Base-by-base conservation (phyloP, 2,329 filamentous ascomycete genomes). In the Fusarium euwallaceae region DNA sequence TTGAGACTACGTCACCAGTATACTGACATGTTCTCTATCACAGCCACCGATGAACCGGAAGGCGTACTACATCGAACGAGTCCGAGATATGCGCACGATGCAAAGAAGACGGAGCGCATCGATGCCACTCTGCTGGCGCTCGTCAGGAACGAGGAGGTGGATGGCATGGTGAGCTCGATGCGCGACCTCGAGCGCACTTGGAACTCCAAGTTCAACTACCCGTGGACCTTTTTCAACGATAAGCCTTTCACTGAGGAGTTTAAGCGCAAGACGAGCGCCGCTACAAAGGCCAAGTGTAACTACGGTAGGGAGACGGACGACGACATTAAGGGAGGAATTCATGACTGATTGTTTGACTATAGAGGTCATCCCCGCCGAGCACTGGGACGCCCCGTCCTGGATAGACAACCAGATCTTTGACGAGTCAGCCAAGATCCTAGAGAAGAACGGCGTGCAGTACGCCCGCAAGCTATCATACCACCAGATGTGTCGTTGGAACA, bases 401-500 rank as follows among this genome's bases (percentile, higher is more conserved):
- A 98, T 99, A 82, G 95, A 97, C 83, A 86, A 91, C 79, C 93
- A 97, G 72, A 87, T 98, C 34, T 98, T 94, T 85, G 84, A 91
- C 43, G 95, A 97, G 82, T 98, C 95, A 29, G 92, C 94, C 70
- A 90, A 94, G 80, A 90, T 97, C 10, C 89, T 99, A 66, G 88
- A 94, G 80, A 93, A 97, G 81, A 90, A 96, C 79, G 89, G 93
- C 11, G 95, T 99, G 51, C 96, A 98, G 82, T 99, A 99, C 83
- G 94, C 94, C 79, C 89, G 92, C 78, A 94, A 94, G 88, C 85
- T 94, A 64, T 98, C 95, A 59, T 99, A 99, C 85, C 96, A 98
- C 84, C 94, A 98, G 82, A 99, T 99, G 97, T 99, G 97, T 82
- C 92, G 97, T 66, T 99, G 97, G 97, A 99, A 99, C 86, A 97